These are phyloP conservation scores for Pseudocercospora macadamiae DNA, from an alignment of 2,329 filamentous ascomycete species.

Conservation along the genomic window DNA sequence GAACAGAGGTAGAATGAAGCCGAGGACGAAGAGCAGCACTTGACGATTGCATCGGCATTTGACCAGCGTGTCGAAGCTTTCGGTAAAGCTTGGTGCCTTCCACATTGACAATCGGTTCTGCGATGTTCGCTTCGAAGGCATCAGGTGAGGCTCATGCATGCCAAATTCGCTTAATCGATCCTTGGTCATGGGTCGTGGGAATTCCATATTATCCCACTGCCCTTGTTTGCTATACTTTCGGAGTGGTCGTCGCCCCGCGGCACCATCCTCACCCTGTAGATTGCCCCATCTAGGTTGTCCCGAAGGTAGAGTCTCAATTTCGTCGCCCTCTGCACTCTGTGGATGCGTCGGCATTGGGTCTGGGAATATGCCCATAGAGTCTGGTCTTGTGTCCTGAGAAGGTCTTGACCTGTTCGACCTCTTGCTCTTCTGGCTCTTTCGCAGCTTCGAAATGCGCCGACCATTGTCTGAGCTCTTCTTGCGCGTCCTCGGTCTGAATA, in stretches of 20 bases:
- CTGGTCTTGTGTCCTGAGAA: constrained; percentile 23
- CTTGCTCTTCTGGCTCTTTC: constrained; percentile 22
- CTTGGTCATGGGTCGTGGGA: constrained; percentile 38
- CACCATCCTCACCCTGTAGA: constrained; percentile 29
- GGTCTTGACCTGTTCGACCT: constrained; percentile 15
- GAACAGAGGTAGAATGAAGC: constrained; percentile 40
- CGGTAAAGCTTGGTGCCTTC: constrained; percentile 40
- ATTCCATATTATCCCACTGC: constrained; percentile 38
- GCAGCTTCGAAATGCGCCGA: constrained; percentile 25
- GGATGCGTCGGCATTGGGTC: constrained; percentile 21
- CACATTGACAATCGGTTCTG: constrained; percentile 35
- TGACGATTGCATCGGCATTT: constrained; percentile 39
- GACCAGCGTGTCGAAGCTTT: constrained; percentile 38
- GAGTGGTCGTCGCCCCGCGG: constrained; percentile 24
- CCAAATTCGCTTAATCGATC: constrained; percentile 34
- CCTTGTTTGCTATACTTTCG: constrained; percentile 36
- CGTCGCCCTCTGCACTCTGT: constrained; percentile 12
- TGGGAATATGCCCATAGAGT: constrained; percentile 33
- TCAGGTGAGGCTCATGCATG: constrained; percentile 32
- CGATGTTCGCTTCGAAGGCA: constrained; percentile 29
- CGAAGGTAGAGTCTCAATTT: constrained; percentile 31
- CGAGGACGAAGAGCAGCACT: constrained; percentile 40
- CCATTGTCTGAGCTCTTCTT: constrained; percentile 24
- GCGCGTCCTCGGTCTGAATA: constrained; percentile 40
- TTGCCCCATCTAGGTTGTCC: constrained; percentile 35